phyloP scores from a whole-genome alignment of 192 early-diverging fungal species.

The Anaeromyces robustus region DNA sequence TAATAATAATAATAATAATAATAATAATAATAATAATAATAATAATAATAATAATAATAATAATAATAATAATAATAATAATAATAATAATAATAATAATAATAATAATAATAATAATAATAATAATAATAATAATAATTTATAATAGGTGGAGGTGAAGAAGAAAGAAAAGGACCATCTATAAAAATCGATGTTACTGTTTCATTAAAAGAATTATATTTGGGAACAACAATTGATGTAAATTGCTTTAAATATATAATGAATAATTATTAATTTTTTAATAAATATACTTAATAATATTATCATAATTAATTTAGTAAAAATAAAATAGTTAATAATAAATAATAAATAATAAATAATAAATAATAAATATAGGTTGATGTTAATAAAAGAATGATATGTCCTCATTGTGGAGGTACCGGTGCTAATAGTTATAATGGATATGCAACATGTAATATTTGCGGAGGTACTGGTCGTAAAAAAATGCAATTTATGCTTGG shows the following conservation, averaged over 20 bases:
- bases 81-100: too few relatives aligned
- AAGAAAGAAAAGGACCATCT: conserved; percentile 72
- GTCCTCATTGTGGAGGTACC: conserved; percentile 78
- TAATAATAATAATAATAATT: too few relatives aligned
- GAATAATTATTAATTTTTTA: neutral
- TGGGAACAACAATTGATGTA: conserved; percentile 64
- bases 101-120: too few relatives aligned
- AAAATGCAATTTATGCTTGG: conserved; percentile 72
- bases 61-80: too few relatives aligned
- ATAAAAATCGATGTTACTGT: conserved; percentile 63
- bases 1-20: too few relatives aligned
- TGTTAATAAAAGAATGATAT: conserved; percentile 84
- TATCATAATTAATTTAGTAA: neutral
- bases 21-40: too few relatives aligned
- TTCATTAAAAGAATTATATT: conserved; percentile 79
- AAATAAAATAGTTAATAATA: neutral
- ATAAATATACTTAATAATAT: too few relatives aligned
- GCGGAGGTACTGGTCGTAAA: conserved; percentile 63
- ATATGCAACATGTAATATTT: conserved; percentile 60
- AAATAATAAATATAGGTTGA: conserved; percentile 36
- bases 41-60: too few relatives aligned
- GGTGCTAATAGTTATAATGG: conserved; percentile 76
- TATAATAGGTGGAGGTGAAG: conserved; percentile 2
- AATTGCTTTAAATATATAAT: neutral
- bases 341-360: neutral